A percentile compares a stretch with the other conserved stretches of the same genome.
phyloP scores from a whole-genome alignment of 305 asterid genomes.

The Solanum hybrid region DNA sequence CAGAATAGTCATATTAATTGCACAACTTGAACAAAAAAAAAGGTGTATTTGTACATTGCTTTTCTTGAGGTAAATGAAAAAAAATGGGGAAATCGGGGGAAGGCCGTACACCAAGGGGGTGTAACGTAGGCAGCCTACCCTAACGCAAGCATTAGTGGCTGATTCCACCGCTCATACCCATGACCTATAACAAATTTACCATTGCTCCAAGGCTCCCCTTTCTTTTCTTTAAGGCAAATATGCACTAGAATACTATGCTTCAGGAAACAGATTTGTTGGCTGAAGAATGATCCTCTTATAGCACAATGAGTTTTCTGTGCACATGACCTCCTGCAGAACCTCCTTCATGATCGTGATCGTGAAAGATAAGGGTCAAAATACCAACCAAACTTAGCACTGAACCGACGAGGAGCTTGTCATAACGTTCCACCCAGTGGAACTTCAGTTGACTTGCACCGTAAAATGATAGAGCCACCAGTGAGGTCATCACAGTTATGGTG shows the following conservation, averaged over 20 bases:
- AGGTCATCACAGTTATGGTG: slow-evolving; percentile 89
- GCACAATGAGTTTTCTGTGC: slow-evolving; percentile 57
- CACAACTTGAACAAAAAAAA: background rate
- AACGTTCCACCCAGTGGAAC: slow-evolving; percentile 93
- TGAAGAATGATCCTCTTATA: slow-evolving; percentile 12
- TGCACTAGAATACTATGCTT: background rate
- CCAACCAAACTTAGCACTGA: slow-evolving; percentile 88
- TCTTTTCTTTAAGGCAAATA: background rate
- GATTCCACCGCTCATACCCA: background rate
- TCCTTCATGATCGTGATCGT: slow-evolving; percentile 45
- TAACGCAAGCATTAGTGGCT: background rate
- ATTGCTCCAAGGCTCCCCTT: background rate
- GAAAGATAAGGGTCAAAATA: slow-evolving; percentile 75
- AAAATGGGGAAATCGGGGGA: accelerated
- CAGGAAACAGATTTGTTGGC: slow-evolving; percentile 8
- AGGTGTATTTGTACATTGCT: background rate
- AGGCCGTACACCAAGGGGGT: background rate
- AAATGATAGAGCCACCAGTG: slow-evolving; percentile 93
- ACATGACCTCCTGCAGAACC: slow-evolving; percentile 33
- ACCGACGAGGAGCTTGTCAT: slow-evolving; percentile 93
- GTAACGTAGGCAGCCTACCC: background rate
- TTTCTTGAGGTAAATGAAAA: background rate
- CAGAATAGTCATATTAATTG: background rate
- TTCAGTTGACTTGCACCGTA: slow-evolving; percentile 96
- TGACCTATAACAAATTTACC: background rate